Percentiles rank a stretch among this genome's conserved stretches.
Evolutionary conservation across 1,139 yeast species (phyloP).

Genomic region (Saccharomyces hybrid): DNA sequence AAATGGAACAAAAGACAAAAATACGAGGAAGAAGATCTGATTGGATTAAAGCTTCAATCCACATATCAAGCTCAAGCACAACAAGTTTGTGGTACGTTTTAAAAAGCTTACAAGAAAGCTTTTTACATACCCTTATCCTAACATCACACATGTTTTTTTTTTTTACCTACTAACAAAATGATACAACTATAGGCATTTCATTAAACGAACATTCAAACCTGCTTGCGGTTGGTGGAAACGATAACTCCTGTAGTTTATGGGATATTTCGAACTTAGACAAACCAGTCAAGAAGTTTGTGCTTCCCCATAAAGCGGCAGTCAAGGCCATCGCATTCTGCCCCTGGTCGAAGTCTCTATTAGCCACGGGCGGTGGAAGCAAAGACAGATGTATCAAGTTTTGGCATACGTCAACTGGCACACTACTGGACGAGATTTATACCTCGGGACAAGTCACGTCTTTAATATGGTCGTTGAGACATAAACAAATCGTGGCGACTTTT

Average conservation of each 20-base stretch:
- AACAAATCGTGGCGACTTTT: conserved; percentile 68
- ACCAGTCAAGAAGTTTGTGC: conserved; percentile 41
- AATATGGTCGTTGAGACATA: conserved; percentile 59
- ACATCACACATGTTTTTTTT: conserved; percentile 4
- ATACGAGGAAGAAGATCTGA: not conserved
- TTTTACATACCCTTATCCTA: not conserved
- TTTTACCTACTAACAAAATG: not conserved
- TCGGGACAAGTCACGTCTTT: conserved; percentile 72
- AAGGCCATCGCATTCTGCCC: conserved; percentile 80
- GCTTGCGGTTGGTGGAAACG: conserved; percentile 67
- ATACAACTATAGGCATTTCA: conserved; percentile 40
- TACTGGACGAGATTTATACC: conserved; percentile 48
- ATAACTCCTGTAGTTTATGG: conserved; percentile 65
- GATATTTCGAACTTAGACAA: conserved; percentile 37
- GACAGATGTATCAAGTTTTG: conserved; percentile 67
- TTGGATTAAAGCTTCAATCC: conserved; percentile 7
- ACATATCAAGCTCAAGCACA: conserved; percentile 49
- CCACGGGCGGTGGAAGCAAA: conserved; percentile 78
- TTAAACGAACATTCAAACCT: conserved; percentile 42
- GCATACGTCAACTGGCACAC: conserved; percentile 73
- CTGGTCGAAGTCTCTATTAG: conserved; percentile 61
- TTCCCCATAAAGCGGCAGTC: conserved; percentile 70
- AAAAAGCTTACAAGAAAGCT: not conserved
- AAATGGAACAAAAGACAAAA: not conserved
- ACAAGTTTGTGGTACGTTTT: conserved; percentile 56